Base-by-base conservation (phyloP, 345 rosid species). In the Ricinus communis region DNA sequence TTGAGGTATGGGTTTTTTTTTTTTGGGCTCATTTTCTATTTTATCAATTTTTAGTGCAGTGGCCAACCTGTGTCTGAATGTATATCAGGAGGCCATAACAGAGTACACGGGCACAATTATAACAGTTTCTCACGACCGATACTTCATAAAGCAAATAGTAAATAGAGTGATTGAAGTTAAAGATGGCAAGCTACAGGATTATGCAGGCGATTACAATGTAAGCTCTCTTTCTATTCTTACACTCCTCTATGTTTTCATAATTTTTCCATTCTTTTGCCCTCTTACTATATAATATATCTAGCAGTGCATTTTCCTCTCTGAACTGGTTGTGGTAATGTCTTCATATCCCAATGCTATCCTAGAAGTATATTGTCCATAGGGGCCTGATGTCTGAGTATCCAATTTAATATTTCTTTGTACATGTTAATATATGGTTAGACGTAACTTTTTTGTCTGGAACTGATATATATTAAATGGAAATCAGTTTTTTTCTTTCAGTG, bases 81-180 rank as follows among this genome's bases (percentile, higher is more conserved):
- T 63, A 53, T 66, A 63, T 66, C 88, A 94, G 98, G 97, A 94
- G 76, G 99, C 99, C 10, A 94, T 91, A 75, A 65, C 83, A 43
- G 97, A 91, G 79, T 94, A 94, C 75, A 71, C 66, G 22, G 99
- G 97, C 62, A 91, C 97, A 16, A 91, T 94, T 12, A 88, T 94
- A 24, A 82, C 97, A 12, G 92, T 94, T 60, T 91, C 99, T 33
- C 97, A 91, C 43, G 99, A 94, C 65, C 74, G 97, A 38, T 94
- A 90, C 85, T 94, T 94, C 78, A 90, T 94, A 51, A 91, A 82
- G 88, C 96, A 94, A 79, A 91, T 94, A 62, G 98, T 94, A 18
- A 94, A 94, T 80, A 87, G 98, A 90, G 96, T 94, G 27, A 80
- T 90, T 65, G 97, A 91, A 85, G 90, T 94, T 24, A 82, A 83